Conservation (phyloP, 2,329 filamentous ascomycete species). For the Chrysosporium queenslandicum region DNA sequence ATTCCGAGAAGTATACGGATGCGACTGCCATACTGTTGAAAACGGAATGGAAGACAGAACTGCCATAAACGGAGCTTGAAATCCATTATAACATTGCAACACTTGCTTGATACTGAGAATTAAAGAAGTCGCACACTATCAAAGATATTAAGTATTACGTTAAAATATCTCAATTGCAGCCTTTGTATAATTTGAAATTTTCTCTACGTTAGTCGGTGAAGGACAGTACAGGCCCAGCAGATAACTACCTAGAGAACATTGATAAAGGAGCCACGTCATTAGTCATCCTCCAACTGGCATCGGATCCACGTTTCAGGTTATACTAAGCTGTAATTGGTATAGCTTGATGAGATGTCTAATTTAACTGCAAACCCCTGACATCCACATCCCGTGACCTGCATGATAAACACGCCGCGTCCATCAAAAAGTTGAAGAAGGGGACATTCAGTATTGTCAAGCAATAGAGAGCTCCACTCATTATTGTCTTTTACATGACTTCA, state of each 20-base stretch:
- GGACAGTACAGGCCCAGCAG: no score
- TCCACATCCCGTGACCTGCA: constrained; percentile 14
- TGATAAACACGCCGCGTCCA: constrained; percentile 18
- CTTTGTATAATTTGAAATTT: no score
- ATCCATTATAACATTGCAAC: no score
- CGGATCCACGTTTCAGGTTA: not conserved
- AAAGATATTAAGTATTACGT: no score
- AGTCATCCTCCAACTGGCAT: not conserved
- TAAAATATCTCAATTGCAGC: no score
- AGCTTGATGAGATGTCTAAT: constrained; percentile 8
- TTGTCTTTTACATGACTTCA: not conserved
- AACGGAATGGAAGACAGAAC: constrained; percentile 12
- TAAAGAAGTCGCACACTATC: no score
- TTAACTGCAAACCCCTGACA: constrained; percentile 7
- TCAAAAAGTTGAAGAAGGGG: constrained; percentile 14
- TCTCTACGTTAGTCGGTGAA: no score
- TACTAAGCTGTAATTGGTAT: not conserved
- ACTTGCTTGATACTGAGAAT: no score
- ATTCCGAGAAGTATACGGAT: constrained; percentile 53
- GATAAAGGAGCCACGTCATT: not conserved
- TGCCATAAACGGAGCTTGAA: not conserved
- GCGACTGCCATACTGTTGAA: constrained; percentile 45
- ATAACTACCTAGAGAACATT: no score
- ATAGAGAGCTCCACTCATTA: not conserved
- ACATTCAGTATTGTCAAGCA: constrained; percentile 1